Evolutionary conservation across 2,329 filamentous ascomycete genomes (phyloP).

Genomic region (Arthrobotrys conoides): DNA sequence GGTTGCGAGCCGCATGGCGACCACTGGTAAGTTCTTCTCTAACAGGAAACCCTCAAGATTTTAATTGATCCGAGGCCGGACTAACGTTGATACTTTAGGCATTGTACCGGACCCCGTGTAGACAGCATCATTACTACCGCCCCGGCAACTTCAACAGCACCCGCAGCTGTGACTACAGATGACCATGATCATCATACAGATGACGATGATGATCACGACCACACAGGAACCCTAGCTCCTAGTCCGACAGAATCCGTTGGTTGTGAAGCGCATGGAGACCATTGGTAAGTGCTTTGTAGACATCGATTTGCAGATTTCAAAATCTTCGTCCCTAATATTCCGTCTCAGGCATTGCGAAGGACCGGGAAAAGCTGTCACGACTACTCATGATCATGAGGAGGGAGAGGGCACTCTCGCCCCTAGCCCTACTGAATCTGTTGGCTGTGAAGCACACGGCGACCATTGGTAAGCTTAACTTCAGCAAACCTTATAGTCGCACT

Average conservation of each 20-base stretch:
- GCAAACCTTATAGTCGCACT: not conserved
- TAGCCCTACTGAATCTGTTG: constrained; percentile 14
- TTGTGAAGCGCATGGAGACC: constrained; percentile 25
- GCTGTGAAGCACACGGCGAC: constrained; percentile 22
- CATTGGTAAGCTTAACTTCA: not conserved
- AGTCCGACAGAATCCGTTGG: constrained; percentile 19
- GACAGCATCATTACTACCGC: not conserved
- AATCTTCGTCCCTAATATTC: no score
- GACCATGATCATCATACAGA: constrained; percentile 31
- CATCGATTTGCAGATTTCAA: no score
- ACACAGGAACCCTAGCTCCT: constrained; percentile 16
- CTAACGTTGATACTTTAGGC: constrained; percentile 2
- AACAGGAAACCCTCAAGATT: not conserved
- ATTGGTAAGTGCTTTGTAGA: no score
- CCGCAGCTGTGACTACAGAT: not conserved
- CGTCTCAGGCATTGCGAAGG: constrained; percentile 20
- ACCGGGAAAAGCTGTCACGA: not conserved
- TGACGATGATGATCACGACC: constrained; percentile 19
- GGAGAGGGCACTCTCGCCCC: constrained; percentile 23
- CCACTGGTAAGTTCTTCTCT: constrained; percentile 13
- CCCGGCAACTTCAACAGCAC: not conserved
- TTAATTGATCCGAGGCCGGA: not conserved
- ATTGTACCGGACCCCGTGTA: constrained; percentile 24
- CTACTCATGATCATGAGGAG: not conserved
- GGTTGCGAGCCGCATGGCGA: constrained; percentile 18